Conservation (phyloP, 805 yeast genomes). For the Maudiozyma barnettii region DNA sequence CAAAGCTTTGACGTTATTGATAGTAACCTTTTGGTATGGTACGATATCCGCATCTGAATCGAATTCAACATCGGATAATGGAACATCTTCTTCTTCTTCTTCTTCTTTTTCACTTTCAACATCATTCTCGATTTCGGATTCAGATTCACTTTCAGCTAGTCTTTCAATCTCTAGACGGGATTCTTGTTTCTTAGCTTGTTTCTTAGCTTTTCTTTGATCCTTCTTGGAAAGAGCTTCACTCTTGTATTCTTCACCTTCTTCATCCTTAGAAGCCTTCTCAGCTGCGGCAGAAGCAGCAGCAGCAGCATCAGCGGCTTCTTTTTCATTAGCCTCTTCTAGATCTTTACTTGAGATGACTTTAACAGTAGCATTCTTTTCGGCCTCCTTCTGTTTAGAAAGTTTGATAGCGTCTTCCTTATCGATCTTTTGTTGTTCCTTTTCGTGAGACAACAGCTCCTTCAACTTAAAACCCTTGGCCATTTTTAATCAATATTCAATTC, state of each 20-base stretch:
- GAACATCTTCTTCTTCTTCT: slow-evolving; percentile 72
- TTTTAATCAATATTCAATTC: not conserved
- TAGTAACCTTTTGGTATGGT: slow-evolving; percentile 81
- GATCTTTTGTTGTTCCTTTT: slow-evolving; percentile 18
- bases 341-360: slow-evolving; percentile 28
- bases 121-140: slow-evolving; percentile 39
- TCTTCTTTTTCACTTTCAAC: slow-evolving; percentile 40
- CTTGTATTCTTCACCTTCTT: slow-evolving; percentile 33
- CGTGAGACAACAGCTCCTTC: slow-evolving; percentile 22
- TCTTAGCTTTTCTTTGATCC: slow-evolving; percentile 36
- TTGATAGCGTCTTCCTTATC: slow-evolving; percentile 18
- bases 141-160: slow-evolving; percentile 34
- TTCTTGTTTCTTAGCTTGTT: slow-evolving; percentile 26
- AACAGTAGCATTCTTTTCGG: slow-evolving; percentile 22
- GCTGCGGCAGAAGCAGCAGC: slow-evolving; percentile 8
- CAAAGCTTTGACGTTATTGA: slow-evolving; percentile 81
- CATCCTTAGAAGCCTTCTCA: slow-evolving; percentile 3
- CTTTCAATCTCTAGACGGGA: slow-evolving; percentile 13
- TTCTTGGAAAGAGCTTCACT: slow-evolving; percentile 45
- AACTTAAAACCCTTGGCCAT: slow-evolving; percentile 30
- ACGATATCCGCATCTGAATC: slow-evolving; percentile 93
- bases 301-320: slow-evolving; percentile 6
- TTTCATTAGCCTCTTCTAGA: slow-evolving; percentile 13
- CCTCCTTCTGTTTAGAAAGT: slow-evolving; percentile 14
- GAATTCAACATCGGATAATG: slow-evolving; percentile 82